Conservation (phyloP, 805 yeast species). For the Starmera dryadoides region DNA sequence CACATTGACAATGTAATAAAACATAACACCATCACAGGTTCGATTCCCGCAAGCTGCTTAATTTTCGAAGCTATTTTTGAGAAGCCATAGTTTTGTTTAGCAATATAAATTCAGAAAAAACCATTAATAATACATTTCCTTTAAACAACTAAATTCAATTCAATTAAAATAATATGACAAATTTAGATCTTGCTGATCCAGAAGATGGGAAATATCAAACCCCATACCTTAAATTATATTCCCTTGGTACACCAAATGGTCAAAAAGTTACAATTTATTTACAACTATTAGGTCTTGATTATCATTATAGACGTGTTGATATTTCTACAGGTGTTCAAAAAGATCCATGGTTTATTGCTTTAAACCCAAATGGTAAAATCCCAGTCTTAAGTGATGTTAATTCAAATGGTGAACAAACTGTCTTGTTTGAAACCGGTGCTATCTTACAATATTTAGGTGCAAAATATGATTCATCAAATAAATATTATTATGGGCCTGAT, state of each 20-base stretch:
- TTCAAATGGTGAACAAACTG: constrained; percentile 31
- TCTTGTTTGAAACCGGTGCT: constrained; percentile 55
- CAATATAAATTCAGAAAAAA: too few species aligned
- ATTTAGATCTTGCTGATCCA: constrained; percentile 20
- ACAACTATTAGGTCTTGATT: constrained; percentile 23
- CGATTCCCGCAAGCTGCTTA: too few species aligned
- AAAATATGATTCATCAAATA: constrained; percentile 48
- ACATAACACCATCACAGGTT: too few species aligned
- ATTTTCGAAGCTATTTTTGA: too few species aligned
- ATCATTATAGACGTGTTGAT: constrained; percentile 32
- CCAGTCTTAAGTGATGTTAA: constrained; percentile 42
- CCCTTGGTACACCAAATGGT: constrained; percentile 36
- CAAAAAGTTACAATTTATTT: constrained; percentile 29
- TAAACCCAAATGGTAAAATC: constrained; percentile 59
- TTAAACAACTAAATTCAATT: too few species aligned
- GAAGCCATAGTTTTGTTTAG: too few species aligned
- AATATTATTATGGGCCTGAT: constrained; percentile 27
- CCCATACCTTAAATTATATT: constrained; percentile 38
- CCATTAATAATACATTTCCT: too few species aligned
- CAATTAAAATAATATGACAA: too few species aligned
- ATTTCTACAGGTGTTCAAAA: constrained; percentile 39
- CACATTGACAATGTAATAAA: too few species aligned
- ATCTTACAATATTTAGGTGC: constrained; percentile 53
- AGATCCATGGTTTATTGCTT: constrained; percentile 46
- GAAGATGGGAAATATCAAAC: constrained; percentile 22